Percentiles rank a stretch among this genome's conserved stretches.
Conservation (phyloP, 2,329 filamentous ascomycete species). For the Zymoseptoria passerinii region DNA sequence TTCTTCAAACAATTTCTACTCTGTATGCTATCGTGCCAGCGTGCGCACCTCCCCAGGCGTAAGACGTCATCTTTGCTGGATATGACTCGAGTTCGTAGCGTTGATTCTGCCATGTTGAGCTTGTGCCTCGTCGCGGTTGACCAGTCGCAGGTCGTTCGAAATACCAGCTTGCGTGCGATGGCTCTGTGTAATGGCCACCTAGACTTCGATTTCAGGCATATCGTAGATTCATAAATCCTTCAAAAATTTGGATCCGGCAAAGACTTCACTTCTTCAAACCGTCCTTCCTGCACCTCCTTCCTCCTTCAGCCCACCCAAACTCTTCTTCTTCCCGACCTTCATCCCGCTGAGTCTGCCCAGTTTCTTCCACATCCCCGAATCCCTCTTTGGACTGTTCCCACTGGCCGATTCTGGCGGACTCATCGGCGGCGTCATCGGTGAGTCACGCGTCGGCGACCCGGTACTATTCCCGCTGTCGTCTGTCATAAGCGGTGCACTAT, state of each 20-base stretch:
- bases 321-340: conserved; percentile 30
- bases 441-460: conserved; percentile 40
- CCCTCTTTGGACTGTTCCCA: conserved; percentile 23
- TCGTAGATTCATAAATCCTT: neutral
- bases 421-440: conserved; percentile 66
- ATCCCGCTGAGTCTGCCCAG: conserved; percentile 31
- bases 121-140: too few species aligned
- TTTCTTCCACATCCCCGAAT: conserved; percentile 33
- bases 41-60: too few species aligned
- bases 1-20: too few species aligned
- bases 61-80: too few species aligned
- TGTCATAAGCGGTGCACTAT: conserved; percentile 39
- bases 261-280: neutral
- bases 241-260: neutral
- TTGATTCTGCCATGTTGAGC: too few species aligned
- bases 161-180: too few species aligned
- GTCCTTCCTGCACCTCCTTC: conserved; percentile 8
- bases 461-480: conserved; percentile 56
- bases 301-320: conserved; percentile 22
- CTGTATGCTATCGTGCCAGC: too few species aligned
- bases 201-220: neutral
- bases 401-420: conserved; percentile 51
- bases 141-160: too few species aligned
- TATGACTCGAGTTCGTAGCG: too few species aligned
- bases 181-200: too few species aligned